Evolutionary conservation across 148 eudicot species (phyloP), one percentile per base, ranked within the genome.

Genomic region (Oxyria digyna): DNA sequence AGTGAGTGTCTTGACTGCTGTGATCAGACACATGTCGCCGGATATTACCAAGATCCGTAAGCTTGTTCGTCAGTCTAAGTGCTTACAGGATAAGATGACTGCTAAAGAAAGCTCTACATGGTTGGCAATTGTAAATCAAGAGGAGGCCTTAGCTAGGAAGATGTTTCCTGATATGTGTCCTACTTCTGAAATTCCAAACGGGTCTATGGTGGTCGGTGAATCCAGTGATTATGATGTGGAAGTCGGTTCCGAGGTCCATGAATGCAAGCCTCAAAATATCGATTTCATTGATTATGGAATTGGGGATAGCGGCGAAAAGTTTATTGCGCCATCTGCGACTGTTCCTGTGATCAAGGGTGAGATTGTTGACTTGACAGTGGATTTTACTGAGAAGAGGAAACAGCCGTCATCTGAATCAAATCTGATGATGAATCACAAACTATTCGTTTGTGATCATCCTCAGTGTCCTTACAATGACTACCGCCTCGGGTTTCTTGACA

Each of bases 11-110:
- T 67, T 87, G 37, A 87, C 91, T 4, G 88, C 88, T 0, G 91
- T 87, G 32, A 87, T 87, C 67, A 87, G 79, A 70, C 91, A 87
- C 62, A 87, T 87, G 76, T 87, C 81, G 6, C 91, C 91, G 4
- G 86, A 87, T 71, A 72, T 87, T 41, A 83, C 81, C 13, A 87
- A 87, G 82, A 87, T 87, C 15, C 75, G 87, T 29, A 87, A 78
- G 81, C 88, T 85, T 31, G 88, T 85, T 12, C 79, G 85, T 74
- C 88, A 85, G 71, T 82, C 86, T 0, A 87, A 87, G 83, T 82
- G 91, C 69, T 81, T 87, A 77, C 91, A 87, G 73, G 91, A 87
- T 68, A 87, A 87, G 71, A 87, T 87, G 91, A 87, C 91, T 0
- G 88, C 91, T 8, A 87, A 84, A 73, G 91, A 87, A 78, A 87